These are phyloP conservation scores for Umbilicus rupestris DNA, from an alignment of 164 flowering plant species.

Conservation along the genomic window DNA sequence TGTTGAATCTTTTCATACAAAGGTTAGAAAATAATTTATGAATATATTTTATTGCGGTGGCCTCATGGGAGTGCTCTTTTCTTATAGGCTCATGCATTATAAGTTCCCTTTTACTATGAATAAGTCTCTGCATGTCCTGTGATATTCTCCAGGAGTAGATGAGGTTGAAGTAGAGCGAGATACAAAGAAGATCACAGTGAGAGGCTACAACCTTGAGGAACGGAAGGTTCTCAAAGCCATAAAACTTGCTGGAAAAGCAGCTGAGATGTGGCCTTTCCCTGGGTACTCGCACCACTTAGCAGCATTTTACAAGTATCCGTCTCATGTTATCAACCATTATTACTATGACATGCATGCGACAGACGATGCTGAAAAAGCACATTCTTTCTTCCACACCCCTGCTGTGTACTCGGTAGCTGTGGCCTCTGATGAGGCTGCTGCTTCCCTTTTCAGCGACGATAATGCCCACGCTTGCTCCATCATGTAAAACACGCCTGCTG, in stretches of 20 bases:
- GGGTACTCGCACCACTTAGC: conserved; percentile 47
- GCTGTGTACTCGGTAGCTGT: conserved; percentile 58
- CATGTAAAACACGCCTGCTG: conserved; percentile 29
- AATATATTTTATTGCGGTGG: no score
- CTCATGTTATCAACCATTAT: conserved; percentile 39
- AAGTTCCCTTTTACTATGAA: no score
- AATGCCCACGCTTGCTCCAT: conserved; percentile 72
- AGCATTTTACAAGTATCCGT: conserved; percentile 69
- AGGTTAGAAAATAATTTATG: no score
- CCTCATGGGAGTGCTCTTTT: no score
- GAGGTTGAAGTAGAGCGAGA: conserved; percentile 74
- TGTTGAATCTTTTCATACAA: no score
- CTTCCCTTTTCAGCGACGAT: conserved; percentile 77
- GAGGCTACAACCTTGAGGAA: conserved; percentile 49
- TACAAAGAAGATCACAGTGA: conserved; percentile 51
- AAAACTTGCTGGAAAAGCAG: conserved; percentile 55
- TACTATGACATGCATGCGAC: conserved; percentile 40
- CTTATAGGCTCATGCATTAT: no score
- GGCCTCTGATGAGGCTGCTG: conserved; percentile 66
- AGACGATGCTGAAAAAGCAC: conserved; percentile 17
- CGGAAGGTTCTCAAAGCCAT: conserved; percentile 66
- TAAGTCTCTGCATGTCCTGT: no score
- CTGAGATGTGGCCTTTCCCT: conserved; percentile 78
- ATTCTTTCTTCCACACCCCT: conserved; percentile 73
- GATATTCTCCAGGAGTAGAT: conserved; percentile 49